phyloP scores from a whole-genome alignment of 2,329 filamentous ascomycete species.

The Ophioceras dolichostomum region DNA sequence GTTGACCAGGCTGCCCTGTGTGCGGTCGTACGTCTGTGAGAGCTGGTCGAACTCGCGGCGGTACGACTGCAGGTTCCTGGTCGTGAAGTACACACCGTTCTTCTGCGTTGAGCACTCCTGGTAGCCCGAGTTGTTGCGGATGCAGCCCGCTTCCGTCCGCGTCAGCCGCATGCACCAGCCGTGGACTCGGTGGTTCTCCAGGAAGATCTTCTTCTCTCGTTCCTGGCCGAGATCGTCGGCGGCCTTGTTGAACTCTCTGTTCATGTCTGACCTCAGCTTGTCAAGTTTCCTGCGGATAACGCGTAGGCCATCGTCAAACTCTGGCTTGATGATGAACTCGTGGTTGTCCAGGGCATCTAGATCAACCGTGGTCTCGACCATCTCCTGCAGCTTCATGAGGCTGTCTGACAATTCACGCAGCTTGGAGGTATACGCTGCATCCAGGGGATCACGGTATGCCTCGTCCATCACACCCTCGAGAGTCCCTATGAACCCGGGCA shows the following conservation, averaged over 20 bases:
- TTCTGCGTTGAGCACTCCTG: slow-evolving; percentile 97
- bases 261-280: slow-evolving; percentile 70
- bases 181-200: slow-evolving; percentile 91
- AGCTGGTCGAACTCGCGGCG: slow-evolving; percentile 90
- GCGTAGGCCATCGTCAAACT: slow-evolving; percentile 82
- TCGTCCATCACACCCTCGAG: slow-evolving; percentile 95
- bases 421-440: slow-evolving; percentile 77
- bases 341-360: slow-evolving; percentile 91
- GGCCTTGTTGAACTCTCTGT: slow-evolving; percentile 64
- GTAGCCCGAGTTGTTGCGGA: slow-evolving; percentile 81
- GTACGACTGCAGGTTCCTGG: slow-evolving; percentile 63
- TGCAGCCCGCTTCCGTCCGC: slow-evolving; percentile 79
- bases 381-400: slow-evolving; percentile 80
- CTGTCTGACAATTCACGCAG: slow-evolving; percentile 65
- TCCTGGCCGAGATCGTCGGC: slow-evolving; percentile 79
- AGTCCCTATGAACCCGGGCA: slow-evolving; percentile 82
- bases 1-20: slow-evolving; percentile 77
- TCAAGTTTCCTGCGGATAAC: slow-evolving; percentile 89
- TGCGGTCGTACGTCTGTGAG: slow-evolving; percentile 88
- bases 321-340: slow-evolving; percentile 97
- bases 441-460: slow-evolving; percentile 74
- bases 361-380: slow-evolving; percentile 98
- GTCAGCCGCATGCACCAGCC: slow-evolving; percentile 96
- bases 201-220: slow-evolving; percentile 94
- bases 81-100: slow-evolving; percentile 98